A percentile compares a stretch with the other conserved stretches of the same genome.
Conservation (phyloP, 768 basidiomycete species). For the Rhodotorula toruloides region DNA sequence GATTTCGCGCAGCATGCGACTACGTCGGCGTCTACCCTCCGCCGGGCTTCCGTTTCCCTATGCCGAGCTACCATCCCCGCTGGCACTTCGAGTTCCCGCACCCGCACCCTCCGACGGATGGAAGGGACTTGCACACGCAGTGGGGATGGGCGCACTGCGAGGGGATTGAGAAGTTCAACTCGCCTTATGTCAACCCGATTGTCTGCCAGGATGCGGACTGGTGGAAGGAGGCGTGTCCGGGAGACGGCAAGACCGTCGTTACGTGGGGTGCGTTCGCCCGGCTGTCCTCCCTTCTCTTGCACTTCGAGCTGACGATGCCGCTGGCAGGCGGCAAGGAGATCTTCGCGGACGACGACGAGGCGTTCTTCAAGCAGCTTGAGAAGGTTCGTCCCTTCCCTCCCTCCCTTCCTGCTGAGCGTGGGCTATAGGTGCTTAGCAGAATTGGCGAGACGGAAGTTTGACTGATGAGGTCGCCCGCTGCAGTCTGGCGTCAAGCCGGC, state of each 20-base stretch:
- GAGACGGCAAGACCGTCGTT: slow-evolving; percentile 19
- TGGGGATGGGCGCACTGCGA: slow-evolving; percentile 8
- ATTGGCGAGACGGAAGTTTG: too few relatives aligned
- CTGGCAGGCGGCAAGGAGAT: slow-evolving; percentile 18
- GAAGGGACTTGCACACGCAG: background rate
- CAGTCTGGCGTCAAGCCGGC: slow-evolving; percentile 27
- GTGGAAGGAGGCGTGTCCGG: slow-evolving; percentile 30
- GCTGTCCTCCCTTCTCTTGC: too few relatives aligned
- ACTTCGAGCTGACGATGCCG: background rate
- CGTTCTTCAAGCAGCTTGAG: slow-evolving; percentile 5
- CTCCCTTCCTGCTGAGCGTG: accelerated
- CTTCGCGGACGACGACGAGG: slow-evolving; percentile 26
- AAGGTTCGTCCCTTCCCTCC: slow-evolving; percentile 4
- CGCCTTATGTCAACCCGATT: slow-evolving; percentile 32
- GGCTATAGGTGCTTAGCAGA: too few relatives aligned
- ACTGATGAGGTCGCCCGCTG: too few relatives aligned
- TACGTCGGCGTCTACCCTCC: slow-evolving; percentile 27
- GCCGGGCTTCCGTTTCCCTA: slow-evolving; percentile 12
- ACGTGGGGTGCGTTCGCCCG: slow-evolving; percentile 24
- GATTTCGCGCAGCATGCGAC: slow-evolving; percentile 14
- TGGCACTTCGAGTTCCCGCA: slow-evolving; percentile 13
- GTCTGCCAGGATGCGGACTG: slow-evolving; percentile 16
- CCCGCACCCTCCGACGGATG: too few relatives aligned
- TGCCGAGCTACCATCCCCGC: slow-evolving; percentile 7
- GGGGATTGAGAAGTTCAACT: slow-evolving; percentile 12